phyloP scores from a whole-genome alignment of 2,329 filamentous ascomycete species.

The Trichophyton schoenleinii region DNA sequence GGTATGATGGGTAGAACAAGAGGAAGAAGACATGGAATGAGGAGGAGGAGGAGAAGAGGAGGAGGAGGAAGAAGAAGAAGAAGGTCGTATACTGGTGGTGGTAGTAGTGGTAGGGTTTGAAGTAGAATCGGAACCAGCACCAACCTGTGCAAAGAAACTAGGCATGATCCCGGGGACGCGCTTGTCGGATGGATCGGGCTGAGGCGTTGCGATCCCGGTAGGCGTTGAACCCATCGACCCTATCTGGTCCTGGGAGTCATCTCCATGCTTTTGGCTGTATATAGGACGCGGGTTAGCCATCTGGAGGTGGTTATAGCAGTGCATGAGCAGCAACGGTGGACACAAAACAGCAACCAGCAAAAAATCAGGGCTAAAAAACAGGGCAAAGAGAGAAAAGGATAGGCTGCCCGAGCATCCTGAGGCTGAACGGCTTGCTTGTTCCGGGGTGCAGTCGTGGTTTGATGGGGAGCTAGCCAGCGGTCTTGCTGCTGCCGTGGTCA shows the following conservation, averaged over 20 bases:
- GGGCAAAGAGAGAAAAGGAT: not conserved
- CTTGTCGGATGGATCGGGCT: slow-evolving; percentile 88
- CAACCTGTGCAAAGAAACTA: slow-evolving; percentile 98
- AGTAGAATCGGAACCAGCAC: slow-evolving; percentile 69
- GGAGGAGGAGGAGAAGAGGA: slow-evolving; percentile 17
- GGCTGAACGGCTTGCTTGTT: not conserved
- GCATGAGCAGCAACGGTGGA: too few relatives aligned
- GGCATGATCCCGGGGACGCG: slow-evolving; percentile 86
- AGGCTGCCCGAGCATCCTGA: not conserved
- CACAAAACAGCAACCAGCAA: not conserved
- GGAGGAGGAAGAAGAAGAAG: slow-evolving; percentile 4
- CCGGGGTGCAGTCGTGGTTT: not conserved
- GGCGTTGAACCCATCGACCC: slow-evolving; percentile 67
- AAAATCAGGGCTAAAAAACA: not conserved
- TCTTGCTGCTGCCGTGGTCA: not conserved
- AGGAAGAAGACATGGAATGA: not conserved
- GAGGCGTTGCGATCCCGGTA: slow-evolving; percentile 82
- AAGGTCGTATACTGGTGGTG: slow-evolving; percentile 27
- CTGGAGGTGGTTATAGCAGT: not conserved
- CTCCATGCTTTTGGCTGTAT: slow-evolving; percentile 22
- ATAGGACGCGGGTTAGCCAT: slow-evolving; percentile 19
- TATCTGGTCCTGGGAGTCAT: slow-evolving; percentile 30
- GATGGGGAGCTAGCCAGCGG: not conserved
- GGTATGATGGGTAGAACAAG: not conserved
- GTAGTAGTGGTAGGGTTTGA: slow-evolving; percentile 30